Conservation (phyloP, 768 basidiomycete species). For the Amanita rimosa region DNA sequence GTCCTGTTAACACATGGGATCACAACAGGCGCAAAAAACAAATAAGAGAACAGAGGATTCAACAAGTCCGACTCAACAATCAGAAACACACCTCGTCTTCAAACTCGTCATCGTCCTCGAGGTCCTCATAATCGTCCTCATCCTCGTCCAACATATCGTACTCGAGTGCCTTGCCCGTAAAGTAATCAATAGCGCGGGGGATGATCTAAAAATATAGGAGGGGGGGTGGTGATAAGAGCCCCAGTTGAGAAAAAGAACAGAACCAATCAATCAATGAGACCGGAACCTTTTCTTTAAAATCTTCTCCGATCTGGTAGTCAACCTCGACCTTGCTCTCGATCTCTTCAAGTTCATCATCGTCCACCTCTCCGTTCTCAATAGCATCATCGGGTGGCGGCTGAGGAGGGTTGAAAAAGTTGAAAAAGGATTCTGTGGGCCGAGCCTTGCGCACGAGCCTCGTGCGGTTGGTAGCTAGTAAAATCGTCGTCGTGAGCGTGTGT, state of each 20-base stretch:
- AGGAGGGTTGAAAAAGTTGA: conserved; percentile 95
- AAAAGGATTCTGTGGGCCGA: conserved; percentile 89
- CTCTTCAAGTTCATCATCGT: conserved; percentile 80
- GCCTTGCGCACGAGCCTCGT: conserved; percentile 80
- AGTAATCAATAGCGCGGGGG: conserved; percentile 92
- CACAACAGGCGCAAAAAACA: not conserved
- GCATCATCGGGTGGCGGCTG: conserved; percentile 56
- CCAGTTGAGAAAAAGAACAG: not conserved
- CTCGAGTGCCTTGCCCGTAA: conserved; percentile 92
- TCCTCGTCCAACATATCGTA: conserved; percentile 58
- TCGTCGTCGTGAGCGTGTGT: not conserved
- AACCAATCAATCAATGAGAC: not conserved
- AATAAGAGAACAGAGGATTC: not conserved
- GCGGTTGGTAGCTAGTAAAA: conserved; percentile 60
- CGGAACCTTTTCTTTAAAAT: conserved; percentile 88
- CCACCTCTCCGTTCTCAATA: conserved; percentile 61
- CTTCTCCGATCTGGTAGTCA: conserved; percentile 97
- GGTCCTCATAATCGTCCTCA: conserved; percentile 48
- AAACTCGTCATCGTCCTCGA: conserved; percentile 53
- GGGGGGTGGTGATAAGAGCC: too few species aligned
- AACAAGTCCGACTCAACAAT: not conserved
- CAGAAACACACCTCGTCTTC: conserved; percentile 41
- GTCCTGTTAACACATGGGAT: conserved; percentile 26
- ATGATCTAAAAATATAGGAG: conserved; percentile 56
- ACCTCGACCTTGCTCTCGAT: conserved; percentile 90